A percentile compares a stretch with the other conserved stretches of the same genome.
These are phyloP conservation scores for Cyberlindnera petersonii DNA, from an alignment of 805 yeast genomes.

Conservation along the genomic window DNA sequence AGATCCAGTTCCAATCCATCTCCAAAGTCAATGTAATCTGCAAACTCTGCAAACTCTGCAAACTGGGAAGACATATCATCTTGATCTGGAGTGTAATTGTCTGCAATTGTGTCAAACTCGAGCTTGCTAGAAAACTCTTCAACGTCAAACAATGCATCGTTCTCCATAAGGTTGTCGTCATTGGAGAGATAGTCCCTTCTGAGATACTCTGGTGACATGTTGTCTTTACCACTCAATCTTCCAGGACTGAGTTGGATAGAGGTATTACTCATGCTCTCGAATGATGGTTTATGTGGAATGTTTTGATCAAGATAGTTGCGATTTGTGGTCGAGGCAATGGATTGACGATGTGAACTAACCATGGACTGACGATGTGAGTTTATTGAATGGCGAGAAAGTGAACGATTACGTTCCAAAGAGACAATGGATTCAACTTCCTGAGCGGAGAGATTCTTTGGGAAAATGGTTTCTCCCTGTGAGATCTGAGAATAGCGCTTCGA, in stretches of 20 bases:
- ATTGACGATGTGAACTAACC: background rate
- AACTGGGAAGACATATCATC: slow-evolving; percentile 35
- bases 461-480: slow-evolving; percentile 52
- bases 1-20: slow-evolving; percentile 36
- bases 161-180: slow-evolving; percentile 8
- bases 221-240: slow-evolving; percentile 10
- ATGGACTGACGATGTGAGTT: slow-evolving; percentile 24
- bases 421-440: slow-evolving; percentile 75
- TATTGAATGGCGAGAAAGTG: slow-evolving; percentile 43
- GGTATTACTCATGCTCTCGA: slow-evolving; percentile 7
- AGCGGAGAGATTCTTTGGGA: slow-evolving; percentile 64
- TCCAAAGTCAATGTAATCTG: slow-evolving; percentile 43
- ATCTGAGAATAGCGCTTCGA: slow-evolving; percentile 17
- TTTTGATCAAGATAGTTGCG: slow-evolving; percentile 27
- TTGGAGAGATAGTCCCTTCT: slow-evolving; percentile 22
- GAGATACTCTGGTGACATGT: slow-evolving; percentile 32
- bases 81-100: slow-evolving; percentile 6
- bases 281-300: slow-evolving; percentile 11
- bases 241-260: slow-evolving; percentile 14
- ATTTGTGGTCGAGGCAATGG: slow-evolving; percentile 1
- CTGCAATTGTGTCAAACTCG: slow-evolving; percentile 18
- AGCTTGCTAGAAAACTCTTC: slow-evolving; percentile 25
- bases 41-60: slow-evolving; percentile 44
- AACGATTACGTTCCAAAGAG: slow-evolving; percentile 59
- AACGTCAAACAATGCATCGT: slow-evolving; percentile 26